Percentiles rank a stretch among this genome's conserved stretches.
Conservation (phyloP, 225 moss, liverwort and hornwort species). For the Asterella californica region DNA sequence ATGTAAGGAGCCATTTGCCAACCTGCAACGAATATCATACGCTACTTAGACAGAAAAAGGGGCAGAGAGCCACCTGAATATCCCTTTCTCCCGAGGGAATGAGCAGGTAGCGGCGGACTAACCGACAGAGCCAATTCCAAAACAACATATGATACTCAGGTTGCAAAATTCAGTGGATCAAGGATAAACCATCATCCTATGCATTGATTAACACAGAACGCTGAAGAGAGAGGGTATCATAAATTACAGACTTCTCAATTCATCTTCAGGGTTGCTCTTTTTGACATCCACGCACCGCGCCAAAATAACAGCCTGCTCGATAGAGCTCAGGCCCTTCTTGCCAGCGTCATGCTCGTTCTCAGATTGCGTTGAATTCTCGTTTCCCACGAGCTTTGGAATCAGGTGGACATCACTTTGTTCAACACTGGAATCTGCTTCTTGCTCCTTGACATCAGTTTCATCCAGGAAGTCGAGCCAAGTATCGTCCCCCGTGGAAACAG, state of each 20-base stretch:
- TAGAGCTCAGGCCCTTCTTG: constrained; percentile 52
- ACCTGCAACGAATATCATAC: constrained; percentile 37
- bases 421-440: constrained; percentile 22
- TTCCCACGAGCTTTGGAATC: constrained; percentile 66
- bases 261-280: constrained; percentile 92
- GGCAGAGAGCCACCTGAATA: background rate
- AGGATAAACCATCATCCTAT: background rate
- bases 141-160: background rate
- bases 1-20: constrained; percentile 99
- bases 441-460: constrained; percentile 37
- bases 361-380: constrained; percentile 25
- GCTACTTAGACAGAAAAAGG: no score
- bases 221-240: background rate
- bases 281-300: constrained; percentile 82
- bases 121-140: background rate
- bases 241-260: constrained; percentile 68
- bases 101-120: background rate
- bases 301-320: constrained; percentile 88
- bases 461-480: constrained; percentile 39
- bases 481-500: constrained; percentile 44
- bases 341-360: constrained; percentile 31
- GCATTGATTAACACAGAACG: background rate
- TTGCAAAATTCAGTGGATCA: background rate
- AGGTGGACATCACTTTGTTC: constrained; percentile 61
- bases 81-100: background rate